Conservation (phyloP, 1,284 basidiomycete genomes). For the Neonothopanus nambi region DNA sequence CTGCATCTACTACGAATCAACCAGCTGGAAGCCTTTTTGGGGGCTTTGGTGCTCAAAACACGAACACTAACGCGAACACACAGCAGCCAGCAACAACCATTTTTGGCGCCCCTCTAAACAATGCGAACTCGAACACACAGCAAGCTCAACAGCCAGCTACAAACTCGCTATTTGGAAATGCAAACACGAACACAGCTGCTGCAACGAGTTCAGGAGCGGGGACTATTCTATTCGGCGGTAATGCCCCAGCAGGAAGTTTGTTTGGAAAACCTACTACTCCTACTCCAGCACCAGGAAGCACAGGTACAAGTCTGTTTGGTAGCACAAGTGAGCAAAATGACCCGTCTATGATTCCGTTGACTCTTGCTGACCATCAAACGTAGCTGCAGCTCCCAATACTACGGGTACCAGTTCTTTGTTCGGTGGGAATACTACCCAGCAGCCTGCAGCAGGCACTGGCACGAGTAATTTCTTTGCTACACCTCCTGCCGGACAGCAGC, state of each 20-base stretch:
- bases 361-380: background rate
- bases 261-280: slow-evolving; percentile 33
- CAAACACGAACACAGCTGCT: slow-evolving; percentile 3
- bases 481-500: slow-evolving; percentile 15
- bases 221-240: slow-evolving; percentile 27
- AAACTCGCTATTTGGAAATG: slow-evolving; percentile 9
- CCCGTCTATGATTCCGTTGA: background rate
- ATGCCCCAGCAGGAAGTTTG: slow-evolving; percentile 27
- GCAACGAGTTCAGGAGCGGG: slow-evolving; percentile 3
- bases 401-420: slow-evolving; percentile 7
- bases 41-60: slow-evolving; percentile 6
- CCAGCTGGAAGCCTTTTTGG: slow-evolving; percentile 12
- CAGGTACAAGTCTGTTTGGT: slow-evolving; percentile 29
- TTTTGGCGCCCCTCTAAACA: slow-evolving; percentile 6
- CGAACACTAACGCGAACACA: slow-evolving; percentile 1
- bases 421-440: slow-evolving; percentile 4
- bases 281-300: slow-evolving; percentile 22
- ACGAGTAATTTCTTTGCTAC: slow-evolving; percentile 14
- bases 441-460: slow-evolving; percentile 7
- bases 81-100: slow-evolving; percentile 8
- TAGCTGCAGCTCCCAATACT: slow-evolving; percentile 2
- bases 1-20: background rate
- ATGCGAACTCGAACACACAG: slow-evolving; percentile 5
- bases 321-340: slow-evolving; percentile 6
- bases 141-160: slow-evolving; percentile 9